A percentile compares a stretch with the other conserved stretches of the same genome.
Evolutionary conservation across 352 stramenopile species (phyloP).

Genomic region (Chloridella minuta): DNA sequence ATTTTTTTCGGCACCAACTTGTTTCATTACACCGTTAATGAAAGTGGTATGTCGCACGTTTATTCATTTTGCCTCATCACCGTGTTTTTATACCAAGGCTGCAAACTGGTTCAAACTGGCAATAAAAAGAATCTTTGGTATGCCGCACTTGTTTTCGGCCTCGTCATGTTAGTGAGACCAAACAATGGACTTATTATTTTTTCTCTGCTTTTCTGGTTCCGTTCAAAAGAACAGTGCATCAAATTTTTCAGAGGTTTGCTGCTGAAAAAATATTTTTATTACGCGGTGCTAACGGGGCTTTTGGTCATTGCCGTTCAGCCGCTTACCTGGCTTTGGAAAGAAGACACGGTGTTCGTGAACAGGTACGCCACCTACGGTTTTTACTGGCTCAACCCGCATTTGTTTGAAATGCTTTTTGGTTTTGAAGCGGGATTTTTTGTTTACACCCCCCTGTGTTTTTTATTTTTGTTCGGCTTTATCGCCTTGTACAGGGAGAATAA

Average conservation of each 20-base stretch:
- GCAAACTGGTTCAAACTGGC: not conserved
- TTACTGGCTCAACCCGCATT: not conserved
- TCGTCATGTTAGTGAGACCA: not conserved
- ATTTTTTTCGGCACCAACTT: not conserved
- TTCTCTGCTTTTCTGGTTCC: not conserved
- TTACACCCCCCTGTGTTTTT: not conserved
- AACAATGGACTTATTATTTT: not conserved
- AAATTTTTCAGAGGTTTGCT: not conserved
- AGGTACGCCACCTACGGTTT: not conserved
- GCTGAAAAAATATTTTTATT: not conserved
- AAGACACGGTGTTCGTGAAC: not conserved
- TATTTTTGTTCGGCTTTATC: not conserved
- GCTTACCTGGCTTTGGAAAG: not conserved
- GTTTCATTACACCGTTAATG: not conserved
- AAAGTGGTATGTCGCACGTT: not conserved
- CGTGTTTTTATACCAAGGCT: not conserved
- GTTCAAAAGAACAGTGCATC: not conserved
- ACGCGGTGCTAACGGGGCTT: not conserved
- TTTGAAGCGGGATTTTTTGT: not conserved
- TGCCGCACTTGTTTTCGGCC: not conserved
- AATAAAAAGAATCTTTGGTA: not conserved
- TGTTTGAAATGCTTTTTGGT: not conserved
- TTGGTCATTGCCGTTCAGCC: not conserved
- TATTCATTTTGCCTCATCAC: not conserved
- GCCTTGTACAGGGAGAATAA: not conserved